Percentiles rank a stretch among this genome's conserved stretches.
These are phyloP conservation scores for Keithomyces neogunnii DNA, from an alignment of 2,329 filamentous ascomycete genomes.

Conservation along the genomic window DNA sequence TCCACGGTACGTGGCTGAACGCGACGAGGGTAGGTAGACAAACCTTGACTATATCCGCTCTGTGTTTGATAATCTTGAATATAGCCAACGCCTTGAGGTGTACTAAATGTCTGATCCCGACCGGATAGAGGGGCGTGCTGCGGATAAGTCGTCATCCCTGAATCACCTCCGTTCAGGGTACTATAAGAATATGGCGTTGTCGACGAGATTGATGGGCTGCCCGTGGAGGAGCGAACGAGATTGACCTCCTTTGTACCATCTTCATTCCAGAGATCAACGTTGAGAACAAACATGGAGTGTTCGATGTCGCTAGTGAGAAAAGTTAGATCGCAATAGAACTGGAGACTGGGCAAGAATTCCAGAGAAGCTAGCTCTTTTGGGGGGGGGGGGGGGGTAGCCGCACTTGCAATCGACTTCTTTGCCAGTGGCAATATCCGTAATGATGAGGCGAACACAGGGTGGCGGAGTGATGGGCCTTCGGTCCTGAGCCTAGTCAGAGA, in stretches of 20 bases:
- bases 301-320: slow-evolving; percentile 25
- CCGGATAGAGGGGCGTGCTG: slow-evolving; percentile 28
- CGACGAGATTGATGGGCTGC: slow-evolving; percentile 69
- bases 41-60: slow-evolving; percentile 22
- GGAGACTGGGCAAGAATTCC: not conserved
- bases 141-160: slow-evolving; percentile 18
- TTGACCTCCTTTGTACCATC: slow-evolving; percentile 58
- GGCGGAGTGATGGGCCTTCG: slow-evolving; percentile 92
- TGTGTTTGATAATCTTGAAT: slow-evolving; percentile 24
- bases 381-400: slow-evolving; percentile 20
- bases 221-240: slow-evolving; percentile 54
- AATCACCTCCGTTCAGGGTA: slow-evolving; percentile 30
- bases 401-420: slow-evolving; percentile 81
- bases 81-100: slow-evolving; percentile 21
- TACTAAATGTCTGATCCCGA: slow-evolving; percentile 25
- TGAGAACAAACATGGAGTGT: slow-evolving; percentile 42
- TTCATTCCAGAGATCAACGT: slow-evolving; percentile 61
- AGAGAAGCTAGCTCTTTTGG: not conserved
- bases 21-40: not conserved
- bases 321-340: not conserved
- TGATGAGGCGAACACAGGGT: slow-evolving; percentile 77
- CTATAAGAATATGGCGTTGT: slow-evolving; percentile 71
- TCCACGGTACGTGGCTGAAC: too few relatives aligned
- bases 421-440: slow-evolving; percentile 65
- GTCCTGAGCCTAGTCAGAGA: slow-evolving; percentile 47